phyloP scores from a whole-genome alignment of 108 stramenopile species.

The Skeletonema tropicum region DNA sequence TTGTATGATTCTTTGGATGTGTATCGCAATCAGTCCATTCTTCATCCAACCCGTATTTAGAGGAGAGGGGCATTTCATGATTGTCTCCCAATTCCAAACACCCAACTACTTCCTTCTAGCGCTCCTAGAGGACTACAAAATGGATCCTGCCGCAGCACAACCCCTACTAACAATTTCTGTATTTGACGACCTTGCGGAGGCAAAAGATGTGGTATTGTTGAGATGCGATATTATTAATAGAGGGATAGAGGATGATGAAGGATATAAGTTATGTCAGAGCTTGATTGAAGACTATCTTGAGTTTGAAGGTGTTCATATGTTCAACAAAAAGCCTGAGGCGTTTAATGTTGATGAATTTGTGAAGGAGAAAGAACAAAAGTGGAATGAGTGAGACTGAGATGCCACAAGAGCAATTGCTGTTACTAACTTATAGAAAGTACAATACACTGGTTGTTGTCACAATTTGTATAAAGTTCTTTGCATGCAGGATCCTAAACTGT shows the following conservation, averaged over 20 bases:
- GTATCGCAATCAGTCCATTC: conserved; percentile 55
- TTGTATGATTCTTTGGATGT: not conserved
- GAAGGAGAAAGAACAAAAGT: conserved; percentile 57
- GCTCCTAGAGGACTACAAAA: conserved; percentile 85
- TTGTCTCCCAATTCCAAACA: conserved; percentile 79
- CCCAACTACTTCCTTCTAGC: conserved; percentile 80
- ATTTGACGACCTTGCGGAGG: conserved; percentile 74
- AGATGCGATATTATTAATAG: conserved; percentile 79
- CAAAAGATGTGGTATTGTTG: conserved; percentile 65
- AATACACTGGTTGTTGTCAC: too few relatives aligned
- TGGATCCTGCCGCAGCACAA: conserved; percentile 80
- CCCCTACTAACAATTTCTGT: conserved; percentile 79
- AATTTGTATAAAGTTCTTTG: too few relatives aligned
- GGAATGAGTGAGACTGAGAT: conserved; percentile 46
- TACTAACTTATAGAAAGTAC: not conserved
- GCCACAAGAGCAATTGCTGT: not conserved
- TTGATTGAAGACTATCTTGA: conserved; percentile 64
- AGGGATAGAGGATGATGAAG: conserved; percentile 77
- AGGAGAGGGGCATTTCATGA: conserved; percentile 82
- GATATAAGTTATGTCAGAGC: conserved; percentile 55
- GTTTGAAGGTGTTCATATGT: conserved; percentile 63
- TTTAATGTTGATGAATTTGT: conserved; percentile 83
- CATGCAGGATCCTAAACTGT: too few relatives aligned
- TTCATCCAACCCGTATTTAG: conserved; percentile 88
- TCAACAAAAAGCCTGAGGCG: conserved; percentile 70